A percentile compares a stretch with the other conserved stretches of the same genome.
Evolutionary conservation across 805 yeast genomes (phyloP).

Genomic region (Jamesozyma piceae): DNA sequence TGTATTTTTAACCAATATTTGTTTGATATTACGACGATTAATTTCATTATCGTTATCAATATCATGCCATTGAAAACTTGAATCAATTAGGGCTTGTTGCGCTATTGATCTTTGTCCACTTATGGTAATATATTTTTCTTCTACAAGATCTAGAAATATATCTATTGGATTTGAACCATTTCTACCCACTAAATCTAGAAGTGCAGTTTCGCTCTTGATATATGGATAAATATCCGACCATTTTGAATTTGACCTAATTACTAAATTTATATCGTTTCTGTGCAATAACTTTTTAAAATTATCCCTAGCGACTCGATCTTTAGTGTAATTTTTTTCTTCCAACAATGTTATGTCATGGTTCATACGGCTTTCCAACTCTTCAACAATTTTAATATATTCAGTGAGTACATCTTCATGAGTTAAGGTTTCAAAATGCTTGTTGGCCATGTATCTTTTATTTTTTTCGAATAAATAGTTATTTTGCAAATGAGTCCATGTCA

Average conservation of each 20-base stretch:
- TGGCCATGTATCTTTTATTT: conserved; percentile 49
- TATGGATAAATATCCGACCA: conserved; percentile 50
- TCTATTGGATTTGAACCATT: conserved; percentile 73
- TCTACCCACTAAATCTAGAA: conserved; percentile 57
- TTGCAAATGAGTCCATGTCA: conserved; percentile 22
- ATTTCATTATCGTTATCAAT: conserved; percentile 11
- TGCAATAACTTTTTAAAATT: conserved; percentile 42
- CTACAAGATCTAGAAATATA: conserved; percentile 64
- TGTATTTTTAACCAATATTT: conserved; percentile 11
- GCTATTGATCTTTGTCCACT: conserved; percentile 53
- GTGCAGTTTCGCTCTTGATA: conserved; percentile 48
- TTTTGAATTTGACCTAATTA: conserved; percentile 41
- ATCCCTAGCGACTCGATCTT: conserved; percentile 60
- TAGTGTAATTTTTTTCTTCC: conserved; percentile 41
- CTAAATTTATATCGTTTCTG: neutral
- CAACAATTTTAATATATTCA: conserved; percentile 30
- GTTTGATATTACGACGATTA: conserved; percentile 6
- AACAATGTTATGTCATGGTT: no score
- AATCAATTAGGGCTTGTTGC: conserved; percentile 39
- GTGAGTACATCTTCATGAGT: conserved; percentile 51
- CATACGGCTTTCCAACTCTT: conserved; percentile 19
- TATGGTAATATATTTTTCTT: conserved; percentile 47
- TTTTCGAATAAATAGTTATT: conserved; percentile 27
- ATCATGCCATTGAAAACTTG: conserved; percentile 19
- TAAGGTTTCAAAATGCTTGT: conserved; percentile 44